Evolutionary conservation across 2,329 filamentous ascomycete species (phyloP), one percentile per base, ranked within the genome.

Genomic region (Trichoderma cornu-damae): DNA sequence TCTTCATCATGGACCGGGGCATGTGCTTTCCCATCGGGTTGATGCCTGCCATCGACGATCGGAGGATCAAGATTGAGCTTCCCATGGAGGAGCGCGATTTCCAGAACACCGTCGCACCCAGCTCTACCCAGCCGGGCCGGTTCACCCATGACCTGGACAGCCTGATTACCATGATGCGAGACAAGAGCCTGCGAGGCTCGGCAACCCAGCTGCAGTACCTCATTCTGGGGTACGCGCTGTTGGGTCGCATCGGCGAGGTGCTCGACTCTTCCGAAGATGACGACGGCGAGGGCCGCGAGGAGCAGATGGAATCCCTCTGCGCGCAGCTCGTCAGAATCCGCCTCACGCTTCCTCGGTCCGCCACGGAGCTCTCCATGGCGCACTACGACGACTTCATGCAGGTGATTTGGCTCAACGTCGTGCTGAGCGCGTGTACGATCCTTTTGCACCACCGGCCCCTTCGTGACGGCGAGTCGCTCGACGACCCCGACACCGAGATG

Each of bases 1-100:
- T 67, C 8, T 66, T 64, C 42, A 60, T 67, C 3, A 59, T 62
- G 16, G 66, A 67, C 16, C 51, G 66, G 12, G 64, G 61, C 7
- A 52, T 65, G 50, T 67, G 63, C 35, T 66, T 63, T 51, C 62
- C 65, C 1, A 60, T 67, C 11, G 65, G 65, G 4, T 43, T 66
- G 3, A 49, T 59, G 2, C 64, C 65, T 42, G 62, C 62, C 1
- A 62, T 67, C 50, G 66, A 67, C 32, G 65, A 67, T 44, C 61
- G 64, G 0, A 59, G 61, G 22, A 58, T 67, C 9, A 49, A 57
- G 2, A 40, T 66, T 28, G 60, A 65, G 6, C 59, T 67, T 16
- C 64, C 66, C 2, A 65, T 66, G 58, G 24, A 40, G 3, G 65
- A 67, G 4, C n/a, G 55, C 51, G 12, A 30, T 9, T 3, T 67